These are phyloP conservation scores for Aspergillus luchuensis DNA, from an alignment of 2,329 filamentous ascomycete species.

Conservation along the genomic window DNA sequence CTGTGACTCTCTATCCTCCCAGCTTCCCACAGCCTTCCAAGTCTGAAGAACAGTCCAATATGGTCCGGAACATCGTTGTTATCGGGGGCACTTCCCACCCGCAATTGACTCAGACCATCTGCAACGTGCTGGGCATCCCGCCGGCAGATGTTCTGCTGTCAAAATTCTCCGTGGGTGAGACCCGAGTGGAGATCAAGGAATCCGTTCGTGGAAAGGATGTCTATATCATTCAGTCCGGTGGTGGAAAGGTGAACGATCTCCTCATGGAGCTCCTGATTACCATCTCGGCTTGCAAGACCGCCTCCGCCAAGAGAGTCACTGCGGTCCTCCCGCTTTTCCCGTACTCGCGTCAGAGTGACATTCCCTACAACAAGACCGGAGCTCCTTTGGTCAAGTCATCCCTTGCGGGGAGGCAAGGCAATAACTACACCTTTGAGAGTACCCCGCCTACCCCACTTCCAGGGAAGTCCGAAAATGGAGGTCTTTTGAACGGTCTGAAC, in stretches of 20 bases:
- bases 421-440: conserved; percentile 82
- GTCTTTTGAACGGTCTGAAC: conserved; percentile 58
- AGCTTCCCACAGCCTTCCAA: conserved; percentile 17
- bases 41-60: conserved; percentile 42
- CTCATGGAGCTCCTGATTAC: conserved; percentile 97
- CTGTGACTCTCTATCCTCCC: conserved; percentile 19
- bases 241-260: conserved; percentile 91
- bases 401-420: conserved; percentile 41
- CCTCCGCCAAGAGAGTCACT: conserved; percentile 88
- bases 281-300: conserved; percentile 95
- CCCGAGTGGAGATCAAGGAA: conserved; percentile 91
- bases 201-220: conserved; percentile 98
- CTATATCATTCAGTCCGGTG: conserved; percentile 94
- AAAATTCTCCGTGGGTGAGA: conserved; percentile 96
- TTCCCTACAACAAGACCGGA: conserved; percentile 94
- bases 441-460: conserved; percentile 82
- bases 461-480: conserved; percentile 66
- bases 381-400: conserved; percentile 78
- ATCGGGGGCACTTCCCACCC: conserved; percentile 93
- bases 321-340: conserved; percentile 94
- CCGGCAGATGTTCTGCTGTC: conserved; percentile 77
- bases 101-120: conserved; percentile 80
- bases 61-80: conserved; percentile 95
- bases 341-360: conserved; percentile 92
- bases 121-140: conserved; percentile 84